phyloP scores from a whole-genome alignment of 805 yeast genomes.

The Sugiyamaella boreocaroliniensis region DNA sequence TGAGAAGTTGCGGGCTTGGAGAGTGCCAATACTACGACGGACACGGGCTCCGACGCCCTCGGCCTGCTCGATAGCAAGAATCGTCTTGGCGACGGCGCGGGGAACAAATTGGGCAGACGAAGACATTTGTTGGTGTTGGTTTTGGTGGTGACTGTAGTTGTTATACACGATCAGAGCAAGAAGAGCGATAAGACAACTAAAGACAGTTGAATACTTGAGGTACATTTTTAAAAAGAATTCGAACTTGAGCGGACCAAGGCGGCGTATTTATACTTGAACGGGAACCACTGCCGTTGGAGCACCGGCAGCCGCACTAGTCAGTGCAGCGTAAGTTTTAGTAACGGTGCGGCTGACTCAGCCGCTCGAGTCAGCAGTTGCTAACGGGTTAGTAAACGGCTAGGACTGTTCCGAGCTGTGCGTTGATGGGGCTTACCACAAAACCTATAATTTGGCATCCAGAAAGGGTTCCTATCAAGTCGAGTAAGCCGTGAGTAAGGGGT shows the following conservation, averaged over 20 bases:
- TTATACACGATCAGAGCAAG: background rate
- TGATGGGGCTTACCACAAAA: background rate
- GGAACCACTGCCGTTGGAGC: background rate
- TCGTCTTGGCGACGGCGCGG: conserved; percentile 45
- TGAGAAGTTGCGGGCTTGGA: conserved; percentile 59
- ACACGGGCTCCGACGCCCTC: conserved; percentile 86
- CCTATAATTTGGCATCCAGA: background rate
- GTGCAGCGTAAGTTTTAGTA: background rate
- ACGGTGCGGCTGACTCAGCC: background rate
- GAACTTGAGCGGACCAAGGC: background rate
- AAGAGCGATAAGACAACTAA: background rate
- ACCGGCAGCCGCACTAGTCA: background rate
- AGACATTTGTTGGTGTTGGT: background rate
- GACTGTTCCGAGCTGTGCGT: background rate
- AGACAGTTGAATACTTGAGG: background rate
- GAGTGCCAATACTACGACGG: conserved; percentile 69
- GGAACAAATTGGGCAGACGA: conserved; percentile 13
- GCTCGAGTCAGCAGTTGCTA: background rate
- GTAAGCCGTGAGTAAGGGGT: too few relatives aligned
- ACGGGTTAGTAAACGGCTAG: background rate
- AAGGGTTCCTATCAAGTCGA: background rate
- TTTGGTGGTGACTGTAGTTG: background rate
- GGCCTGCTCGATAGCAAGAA: conserved; percentile 58
- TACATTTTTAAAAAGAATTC: conserved; percentile 4
- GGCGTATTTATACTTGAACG: background rate